phyloP scores from a whole-genome alignment of 2,329 filamentous ascomycete species.

The Nigrograna mackinnonii region DNA sequence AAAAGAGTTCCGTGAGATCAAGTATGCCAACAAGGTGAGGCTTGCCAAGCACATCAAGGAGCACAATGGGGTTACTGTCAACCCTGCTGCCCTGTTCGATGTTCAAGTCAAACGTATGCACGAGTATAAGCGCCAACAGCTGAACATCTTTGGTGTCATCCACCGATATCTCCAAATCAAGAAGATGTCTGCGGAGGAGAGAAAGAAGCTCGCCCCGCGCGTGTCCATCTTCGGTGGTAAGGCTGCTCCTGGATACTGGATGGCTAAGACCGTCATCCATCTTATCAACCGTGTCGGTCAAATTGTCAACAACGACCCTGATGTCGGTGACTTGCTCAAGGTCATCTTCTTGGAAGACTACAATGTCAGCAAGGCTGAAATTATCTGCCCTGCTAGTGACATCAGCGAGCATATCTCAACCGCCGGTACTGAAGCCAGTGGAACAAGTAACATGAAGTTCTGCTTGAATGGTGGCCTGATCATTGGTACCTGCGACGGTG shows the following conservation, averaged over 20 bases:
- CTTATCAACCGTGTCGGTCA: conserved; percentile 89
- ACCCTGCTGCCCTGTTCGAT: conserved; percentile 88
- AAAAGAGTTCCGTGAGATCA: conserved; percentile 95
- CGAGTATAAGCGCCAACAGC: conserved; percentile 98
- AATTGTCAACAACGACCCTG: conserved; percentile 89
- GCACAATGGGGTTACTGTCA: conserved; percentile 78
- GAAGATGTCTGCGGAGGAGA: conserved; percentile 77
- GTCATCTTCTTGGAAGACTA: conserved; percentile 98
- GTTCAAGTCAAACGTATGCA: conserved; percentile 99
- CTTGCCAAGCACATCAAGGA: conserved; percentile 90
- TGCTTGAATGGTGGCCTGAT: conserved; percentile 96
- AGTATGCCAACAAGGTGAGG: conserved; percentile 91
- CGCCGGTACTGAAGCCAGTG: conserved; percentile 85
- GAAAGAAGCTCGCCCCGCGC: conserved; percentile 82
- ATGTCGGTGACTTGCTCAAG: conserved; percentile 92
- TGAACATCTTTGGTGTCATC: conserved; percentile 98
- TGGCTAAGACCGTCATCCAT: conserved; percentile 99
- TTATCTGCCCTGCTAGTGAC: conserved; percentile 91
- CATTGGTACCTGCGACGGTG: conserved; percentile 96
- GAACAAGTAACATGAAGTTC: conserved; percentile 99
- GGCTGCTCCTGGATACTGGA: conserved; percentile 98
- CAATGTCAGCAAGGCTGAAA: conserved; percentile 99
- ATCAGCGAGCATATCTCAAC: conserved; percentile 99
- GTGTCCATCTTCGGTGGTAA: conserved; percentile 98
- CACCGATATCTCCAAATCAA: conserved; percentile 92